Evolutionary conservation across 495 filamentous ascomycete genomes (phyloP), one percentile per base, ranked within the genome.

Genomic region (Cercophora newfieldiana): DNA sequence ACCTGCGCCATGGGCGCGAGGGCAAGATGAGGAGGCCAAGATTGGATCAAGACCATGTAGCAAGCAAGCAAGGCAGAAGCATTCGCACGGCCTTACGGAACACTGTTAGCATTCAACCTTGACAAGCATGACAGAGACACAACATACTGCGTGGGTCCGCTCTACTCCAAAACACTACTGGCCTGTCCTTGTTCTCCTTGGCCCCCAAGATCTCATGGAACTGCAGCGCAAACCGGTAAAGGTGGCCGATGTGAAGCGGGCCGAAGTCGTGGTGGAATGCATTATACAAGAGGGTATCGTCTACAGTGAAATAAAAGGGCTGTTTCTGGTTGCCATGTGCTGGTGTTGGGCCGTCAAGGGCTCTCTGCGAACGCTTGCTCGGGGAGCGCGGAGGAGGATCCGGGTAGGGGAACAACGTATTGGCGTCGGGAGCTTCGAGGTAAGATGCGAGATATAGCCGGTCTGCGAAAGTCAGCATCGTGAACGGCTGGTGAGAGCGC

Each of bases 181-280:
- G 87, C 55, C 91, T 84, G 24, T 91, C 89, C 78, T 91, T 90
- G 30, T 86, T 89, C 72, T 86, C 85, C 61, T 91, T 90, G 37
- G 94, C 92, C 1, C 91, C 95, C 14, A 99, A 82, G 51, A 98
- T 91, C 72, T 97, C 94, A 72, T 99, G 96, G 74, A 99, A 91
- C 50, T 92, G 86, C 30, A 97, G 87, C 1, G 96, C 93, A 78
- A 98, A 99, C 37, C 95, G 86, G 81, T 99, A 98, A 28, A 98
- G 81, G 71, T 99, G 95, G 4, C 96, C 95, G 60, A 98, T 96
- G 79, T 99, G 96, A 24, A 98, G 83, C 69, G 95, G 95, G 66
- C 95, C 95, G 77, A 99, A 99, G 77, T 99, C 95, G 65, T 94
- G 94, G 77, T 97, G 93, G 81, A 99, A 99, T 7, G 94, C 92